phyloP scores from a whole-genome alignment of 2,329 filamentous ascomycete species.

The Hymenoscyphus infarciens region DNA sequence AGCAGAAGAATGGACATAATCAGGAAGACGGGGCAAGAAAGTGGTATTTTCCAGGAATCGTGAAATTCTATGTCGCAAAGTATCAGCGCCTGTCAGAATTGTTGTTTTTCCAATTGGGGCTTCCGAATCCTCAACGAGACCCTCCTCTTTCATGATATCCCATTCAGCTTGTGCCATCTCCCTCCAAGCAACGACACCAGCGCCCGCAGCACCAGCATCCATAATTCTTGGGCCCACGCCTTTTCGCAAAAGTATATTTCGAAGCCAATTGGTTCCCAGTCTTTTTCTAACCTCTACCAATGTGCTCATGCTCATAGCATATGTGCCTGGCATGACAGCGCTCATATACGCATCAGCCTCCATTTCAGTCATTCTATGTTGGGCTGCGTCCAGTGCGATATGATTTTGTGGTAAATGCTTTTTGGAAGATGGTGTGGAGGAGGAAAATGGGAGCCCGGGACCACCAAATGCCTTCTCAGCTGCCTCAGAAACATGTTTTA shows the following conservation, averaged over 20 bases:
- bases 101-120: conserved; percentile 71
- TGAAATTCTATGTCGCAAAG: conserved; percentile 71
- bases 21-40: conserved; percentile 87
- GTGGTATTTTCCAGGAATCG: conserved; percentile 81
- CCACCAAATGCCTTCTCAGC: conserved; percentile 78
- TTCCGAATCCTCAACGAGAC: conserved; percentile 40
- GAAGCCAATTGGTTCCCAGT: conserved; percentile 67
- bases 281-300: conserved; percentile 72
- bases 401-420: conserved; percentile 58
- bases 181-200: conserved; percentile 70
- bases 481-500: conserved; percentile 69
- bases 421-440: conserved; percentile 59
- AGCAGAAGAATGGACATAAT: conserved; percentile 67
- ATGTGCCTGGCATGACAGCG: conserved; percentile 66
- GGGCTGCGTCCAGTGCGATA: conserved; percentile 60
- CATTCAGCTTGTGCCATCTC: conserved; percentile 79
- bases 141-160: conserved; percentile 60
- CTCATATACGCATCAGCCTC: conserved; percentile 72
- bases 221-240: conserved; percentile 60
- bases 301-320: conserved; percentile 63
- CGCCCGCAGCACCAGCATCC: conserved; percentile 72
- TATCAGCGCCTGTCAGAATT: conserved; percentile 72
- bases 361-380: conserved; percentile 67
- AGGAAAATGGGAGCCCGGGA: conserved; percentile 68
- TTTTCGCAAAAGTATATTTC: conserved; percentile 55